Evolutionary conservation across 2,329 filamentous ascomycete species (phyloP).

Genomic region (Apiospora phragmitis): DNA sequence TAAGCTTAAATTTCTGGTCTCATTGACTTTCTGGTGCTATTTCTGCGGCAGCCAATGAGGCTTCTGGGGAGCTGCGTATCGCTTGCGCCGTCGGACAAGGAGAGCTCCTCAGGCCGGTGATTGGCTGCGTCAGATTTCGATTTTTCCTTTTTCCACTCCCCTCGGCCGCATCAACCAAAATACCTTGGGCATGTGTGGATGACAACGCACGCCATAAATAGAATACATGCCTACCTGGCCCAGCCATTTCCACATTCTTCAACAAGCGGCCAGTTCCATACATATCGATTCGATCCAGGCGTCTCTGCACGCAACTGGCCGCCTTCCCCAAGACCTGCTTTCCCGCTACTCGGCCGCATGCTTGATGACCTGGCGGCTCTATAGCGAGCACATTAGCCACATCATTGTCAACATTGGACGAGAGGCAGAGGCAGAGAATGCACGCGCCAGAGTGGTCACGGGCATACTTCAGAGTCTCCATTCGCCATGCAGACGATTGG

Average conservation of each 20-base stretch:
- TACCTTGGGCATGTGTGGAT: slow-evolving; percentile 5
- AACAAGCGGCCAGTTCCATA: slow-evolving; percentile 16
- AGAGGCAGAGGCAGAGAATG: not conserved
- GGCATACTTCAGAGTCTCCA: not conserved
- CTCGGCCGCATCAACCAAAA: not conserved
- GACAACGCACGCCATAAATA: slow-evolving; percentile 26
- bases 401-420: not conserved
- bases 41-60: slow-evolving; percentile 24
- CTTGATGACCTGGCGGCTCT: slow-evolving; percentile 4
- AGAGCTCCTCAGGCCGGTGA: slow-evolving; percentile 19
- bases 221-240: slow-evolving; percentile 14
- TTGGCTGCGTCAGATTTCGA: slow-evolving; percentile 24
- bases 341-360: not conserved
- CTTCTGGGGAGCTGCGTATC: slow-evolving; percentile 21
- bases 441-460: not conserved
- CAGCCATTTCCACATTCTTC: slow-evolving; percentile 14
- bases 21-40: not conserved
- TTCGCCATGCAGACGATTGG: not conserved
- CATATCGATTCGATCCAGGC: slow-evolving; percentile 14
- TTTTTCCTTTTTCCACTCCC: not conserved
- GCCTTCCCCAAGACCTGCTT: slow-evolving; percentile 11
- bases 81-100: slow-evolving; percentile 20
- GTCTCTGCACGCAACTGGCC: slow-evolving; percentile 10
- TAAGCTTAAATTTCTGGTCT: slow-evolving; percentile 9
- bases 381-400: not conserved